These are phyloP conservation scores for Ceratocystis diversiconidia DNA, from an alignment of 2,329 filamentous ascomycete species.

Conservation along the genomic window DNA sequence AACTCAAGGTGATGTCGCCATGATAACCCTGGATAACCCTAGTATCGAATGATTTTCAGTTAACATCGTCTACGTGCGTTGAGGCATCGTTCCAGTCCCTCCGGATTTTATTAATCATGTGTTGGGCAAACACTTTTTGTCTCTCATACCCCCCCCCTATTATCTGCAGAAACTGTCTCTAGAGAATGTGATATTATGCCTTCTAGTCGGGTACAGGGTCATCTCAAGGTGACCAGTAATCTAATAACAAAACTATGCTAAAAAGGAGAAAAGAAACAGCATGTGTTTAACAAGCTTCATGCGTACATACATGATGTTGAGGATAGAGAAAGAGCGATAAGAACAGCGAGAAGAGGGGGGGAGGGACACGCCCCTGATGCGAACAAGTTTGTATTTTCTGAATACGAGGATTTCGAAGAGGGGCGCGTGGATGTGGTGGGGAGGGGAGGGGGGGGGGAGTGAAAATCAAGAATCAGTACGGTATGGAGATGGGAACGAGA, in stretches of 20 bases:
- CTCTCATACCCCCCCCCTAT: background rate
- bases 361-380: constrained; percentile 5
- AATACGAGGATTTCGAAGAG: constrained; percentile 13
- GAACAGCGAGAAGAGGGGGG: background rate
- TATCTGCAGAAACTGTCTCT: background rate
- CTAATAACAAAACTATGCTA: background rate
- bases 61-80: too few species aligned
- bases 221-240: background rate
- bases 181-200: background rate
- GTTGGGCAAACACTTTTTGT: background rate
- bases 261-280: background rate
- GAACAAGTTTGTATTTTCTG: constrained; percentile 4
- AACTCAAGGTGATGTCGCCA: too few species aligned
- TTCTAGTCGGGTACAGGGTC: background rate
- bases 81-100: background rate
- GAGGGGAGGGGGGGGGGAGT: background rate
- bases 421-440: background rate
- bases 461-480: background rate
- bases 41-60: too few species aligned
- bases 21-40: too few species aligned
- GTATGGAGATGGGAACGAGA: background rate
- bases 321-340: background rate
- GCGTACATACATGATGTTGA: background rate
- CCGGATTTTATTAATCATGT: background rate
- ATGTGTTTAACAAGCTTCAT: background rate